These are phyloP conservation scores for Parmelia sp. DNA, from an alignment of 495 filamentous ascomycete species.

Conservation along the genomic window DNA sequence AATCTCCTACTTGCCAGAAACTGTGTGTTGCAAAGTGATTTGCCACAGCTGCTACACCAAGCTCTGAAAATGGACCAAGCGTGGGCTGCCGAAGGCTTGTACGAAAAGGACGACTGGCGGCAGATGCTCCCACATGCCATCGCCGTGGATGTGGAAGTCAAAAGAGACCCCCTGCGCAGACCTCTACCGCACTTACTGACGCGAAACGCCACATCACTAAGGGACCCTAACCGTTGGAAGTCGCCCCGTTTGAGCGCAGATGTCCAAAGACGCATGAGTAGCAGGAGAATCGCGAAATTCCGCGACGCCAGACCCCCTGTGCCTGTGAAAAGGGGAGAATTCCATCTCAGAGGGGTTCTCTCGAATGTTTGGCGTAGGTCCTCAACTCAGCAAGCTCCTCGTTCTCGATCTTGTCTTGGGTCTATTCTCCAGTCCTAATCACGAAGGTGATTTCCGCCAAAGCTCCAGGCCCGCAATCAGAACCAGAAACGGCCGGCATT, in stretches of 20 bases:
- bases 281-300: neutral
- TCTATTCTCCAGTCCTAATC: neutral
- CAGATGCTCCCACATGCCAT: slow-evolving; percentile 5
- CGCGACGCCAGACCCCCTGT: neutral
- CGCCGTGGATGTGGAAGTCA: neutral
- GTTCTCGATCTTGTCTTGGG: neutral
- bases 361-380: neutral
- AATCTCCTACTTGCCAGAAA: slow-evolving; percentile 11
- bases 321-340: neutral
- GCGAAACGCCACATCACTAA: neutral
- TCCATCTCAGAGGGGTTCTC: no score
- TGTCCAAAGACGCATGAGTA: neutral
- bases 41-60: slow-evolving; percentile 14
- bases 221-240: neutral
- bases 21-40: neutral
- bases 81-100: slow-evolving; percentile 17
- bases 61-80: slow-evolving; percentile 21
- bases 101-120: slow-evolving; percentile 3
- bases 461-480: neutral
- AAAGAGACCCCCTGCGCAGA: neutral
- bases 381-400: neutral
- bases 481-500: neutral
- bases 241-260: neutral
- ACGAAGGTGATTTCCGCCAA: no score
- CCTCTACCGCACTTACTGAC: neutral